Conservation (phyloP, 2,329 filamentous ascomycete species). For the Fusarium poae region DNA sequence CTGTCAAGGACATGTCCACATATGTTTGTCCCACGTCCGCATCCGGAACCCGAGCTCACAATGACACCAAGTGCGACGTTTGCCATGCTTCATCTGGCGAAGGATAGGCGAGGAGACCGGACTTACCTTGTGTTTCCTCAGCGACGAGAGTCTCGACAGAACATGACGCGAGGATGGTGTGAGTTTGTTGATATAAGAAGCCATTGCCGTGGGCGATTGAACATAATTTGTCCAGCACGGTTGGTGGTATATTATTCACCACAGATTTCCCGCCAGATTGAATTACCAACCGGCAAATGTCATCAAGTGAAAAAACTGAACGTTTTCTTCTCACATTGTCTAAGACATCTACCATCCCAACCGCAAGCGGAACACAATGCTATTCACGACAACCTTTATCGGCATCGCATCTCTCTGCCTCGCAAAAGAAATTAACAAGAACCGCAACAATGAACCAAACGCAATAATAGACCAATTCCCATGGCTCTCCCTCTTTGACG, state of each 20-base stretch:
- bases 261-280: neutral
- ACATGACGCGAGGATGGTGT: neutral
- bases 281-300: neutral
- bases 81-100: slow-evolving; percentile 36
- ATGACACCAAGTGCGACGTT: slow-evolving; percentile 9
- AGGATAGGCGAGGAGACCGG: slow-evolving; percentile 8
- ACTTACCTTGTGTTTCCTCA: slow-evolving; percentile 6
- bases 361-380: slow-evolving; percentile 17
- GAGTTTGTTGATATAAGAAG: slow-evolving; percentile 16
- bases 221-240: neutral
- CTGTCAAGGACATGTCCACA: neutral
- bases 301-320: neutral
- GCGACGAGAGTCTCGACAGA: neutral
- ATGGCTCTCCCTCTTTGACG: slow-evolving; percentile 23
- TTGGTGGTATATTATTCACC: neutral
- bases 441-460: neutral
- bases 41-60: slow-evolving; percentile 22
- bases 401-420: slow-evolving; percentile 13
- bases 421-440: neutral
- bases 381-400: neutral
- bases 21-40: slow-evolving; percentile 13
- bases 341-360: neutral
- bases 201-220: neutral
- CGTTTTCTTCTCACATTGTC: neutral
- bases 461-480: slow-evolving; percentile 22